phyloP scores from a whole-genome alignment of 192 early-diverging fungal genomes.

The Ambispora gerdemannii region DNA sequence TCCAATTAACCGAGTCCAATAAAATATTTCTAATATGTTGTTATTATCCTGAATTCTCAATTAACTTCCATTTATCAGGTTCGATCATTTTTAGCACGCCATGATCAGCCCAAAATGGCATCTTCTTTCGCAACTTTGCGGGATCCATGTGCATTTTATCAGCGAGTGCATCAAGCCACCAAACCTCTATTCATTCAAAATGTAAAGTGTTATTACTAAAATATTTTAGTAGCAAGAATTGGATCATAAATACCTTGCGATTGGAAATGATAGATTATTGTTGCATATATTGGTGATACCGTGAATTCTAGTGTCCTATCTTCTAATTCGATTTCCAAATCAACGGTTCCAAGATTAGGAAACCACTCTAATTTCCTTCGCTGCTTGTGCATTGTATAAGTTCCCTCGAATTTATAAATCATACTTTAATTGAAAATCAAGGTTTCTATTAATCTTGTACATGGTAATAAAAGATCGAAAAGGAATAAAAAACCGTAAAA shows the following conservation, averaged over 20 bases:
- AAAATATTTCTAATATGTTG: neutral
- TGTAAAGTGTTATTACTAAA: neutral
- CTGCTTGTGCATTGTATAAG: conserved; percentile 46
- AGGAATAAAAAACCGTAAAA: neutral
- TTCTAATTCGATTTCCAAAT: conserved; percentile 52
- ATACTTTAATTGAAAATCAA: neutral
- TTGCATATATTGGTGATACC: conserved; percentile 55
- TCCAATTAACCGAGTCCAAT: neutral
- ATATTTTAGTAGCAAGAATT: neutral
- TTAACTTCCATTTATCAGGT: conserved; percentile 16
- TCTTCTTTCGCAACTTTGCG: neutral
- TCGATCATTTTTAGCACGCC: conserved; percentile 5
- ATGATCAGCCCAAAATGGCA: conserved; percentile 23
- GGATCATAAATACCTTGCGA: conserved; percentile 29
- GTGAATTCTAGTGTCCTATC: conserved; percentile 46
- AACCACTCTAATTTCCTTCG: conserved; percentile 59
- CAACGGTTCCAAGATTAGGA: conserved; percentile 49
- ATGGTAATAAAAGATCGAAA: neutral
- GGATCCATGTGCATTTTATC: conserved; percentile 21
- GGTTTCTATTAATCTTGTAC: no score
- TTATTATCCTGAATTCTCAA: conserved; percentile 6
- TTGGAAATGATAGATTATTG: conserved; percentile 45
- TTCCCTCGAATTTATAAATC: conserved; percentile 43
- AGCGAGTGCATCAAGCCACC: conserved; percentile 4
- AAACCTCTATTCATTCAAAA: conserved; percentile 9